Percentiles rank a stretch among this genome's conserved stretches.
Conservation (phyloP, 768 basidiomycete species). For the Pleurotus cornucopiae region DNA sequence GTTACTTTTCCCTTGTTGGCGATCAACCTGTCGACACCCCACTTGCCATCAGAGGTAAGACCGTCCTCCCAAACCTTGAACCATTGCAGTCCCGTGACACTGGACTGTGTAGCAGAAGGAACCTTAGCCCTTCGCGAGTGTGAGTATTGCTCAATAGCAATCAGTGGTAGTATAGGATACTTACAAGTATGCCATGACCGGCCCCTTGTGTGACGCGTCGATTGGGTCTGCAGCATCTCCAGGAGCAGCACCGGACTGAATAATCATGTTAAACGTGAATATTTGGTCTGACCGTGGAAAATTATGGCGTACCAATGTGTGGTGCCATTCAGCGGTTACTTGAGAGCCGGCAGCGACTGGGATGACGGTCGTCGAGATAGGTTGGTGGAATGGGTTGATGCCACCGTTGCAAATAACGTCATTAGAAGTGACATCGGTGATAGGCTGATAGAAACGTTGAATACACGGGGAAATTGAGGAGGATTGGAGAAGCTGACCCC, state of each 20-base stretch:
- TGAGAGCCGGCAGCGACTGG: conserved; percentile 47
- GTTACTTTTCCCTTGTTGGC: conserved; percentile 46
- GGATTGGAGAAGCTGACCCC: conserved; percentile 22
- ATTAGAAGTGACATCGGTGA: conserved; percentile 53
- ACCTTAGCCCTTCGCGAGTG: conserved; percentile 34
- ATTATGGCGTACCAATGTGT: conserved; percentile 26
- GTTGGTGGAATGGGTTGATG: conserved; percentile 49
- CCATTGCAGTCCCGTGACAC: conserved; percentile 47
- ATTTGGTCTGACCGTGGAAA: neutral
- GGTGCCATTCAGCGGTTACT: conserved; percentile 53
- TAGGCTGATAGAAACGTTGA: conserved; percentile 32
- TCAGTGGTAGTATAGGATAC: neutral
- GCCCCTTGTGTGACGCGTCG: conserved; percentile 33
- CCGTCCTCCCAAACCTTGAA: conserved; percentile 53
- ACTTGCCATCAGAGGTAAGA: conserved; percentile 25
- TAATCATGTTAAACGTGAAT: no score
- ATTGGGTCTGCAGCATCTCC: conserved; percentile 28
- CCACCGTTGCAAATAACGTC: conserved; percentile 58
- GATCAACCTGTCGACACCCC: conserved; percentile 45
- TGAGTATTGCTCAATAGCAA: neutral
- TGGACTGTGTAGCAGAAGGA: conserved; percentile 38
- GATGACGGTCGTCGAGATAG: conserved; percentile 40
- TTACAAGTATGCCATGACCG: conserved; percentile 28
- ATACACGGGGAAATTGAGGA: neutral
- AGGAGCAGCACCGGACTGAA: conserved; percentile 29